Evolutionary conservation across 73 alveolate genomes (phyloP).

Genomic region (Tetrahymena elliotti): DNA sequence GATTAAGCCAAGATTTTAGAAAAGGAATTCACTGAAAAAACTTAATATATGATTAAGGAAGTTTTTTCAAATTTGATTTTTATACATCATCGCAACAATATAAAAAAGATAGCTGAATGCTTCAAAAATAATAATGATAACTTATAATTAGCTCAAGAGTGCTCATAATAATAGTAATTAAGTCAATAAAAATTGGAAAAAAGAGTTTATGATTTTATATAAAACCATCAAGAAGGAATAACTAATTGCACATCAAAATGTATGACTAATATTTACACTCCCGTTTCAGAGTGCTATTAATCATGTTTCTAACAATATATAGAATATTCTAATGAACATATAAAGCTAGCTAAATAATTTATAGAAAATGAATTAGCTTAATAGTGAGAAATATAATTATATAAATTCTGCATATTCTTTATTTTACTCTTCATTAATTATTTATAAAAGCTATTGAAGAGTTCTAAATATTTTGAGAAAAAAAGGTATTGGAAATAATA

Average conservation of each 20-base stretch:
- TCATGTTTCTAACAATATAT: not conserved
- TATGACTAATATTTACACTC: not conserved
- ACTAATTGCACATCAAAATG: not conserved
- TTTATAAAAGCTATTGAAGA: too few species aligned
- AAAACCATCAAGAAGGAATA: not conserved
- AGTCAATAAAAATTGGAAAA: not conserved
- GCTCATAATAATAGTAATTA: not conserved
- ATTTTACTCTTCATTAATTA: too few species aligned
- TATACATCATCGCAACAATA: not conserved
- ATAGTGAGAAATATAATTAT: not conserved
- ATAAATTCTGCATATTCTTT: not conserved
- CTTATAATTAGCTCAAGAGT: not conserved
- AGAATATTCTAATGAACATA: not conserved
- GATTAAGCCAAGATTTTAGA: not conserved
- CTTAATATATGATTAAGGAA: not conserved
- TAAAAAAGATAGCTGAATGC: not conserved
- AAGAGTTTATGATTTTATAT: not conserved
- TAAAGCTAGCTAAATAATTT: not conserved
- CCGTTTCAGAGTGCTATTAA: not conserved
- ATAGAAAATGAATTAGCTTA: not conserved
- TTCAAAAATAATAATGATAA: not conserved
- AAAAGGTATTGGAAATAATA: not conserved
- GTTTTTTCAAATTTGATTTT: not conserved
- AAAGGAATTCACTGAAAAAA: not conserved
- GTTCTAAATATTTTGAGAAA: too few species aligned